Evolutionary conservation across 2,329 filamentous ascomycete genomes (phyloP).

Genomic region (Penicillium thymicola): DNA sequence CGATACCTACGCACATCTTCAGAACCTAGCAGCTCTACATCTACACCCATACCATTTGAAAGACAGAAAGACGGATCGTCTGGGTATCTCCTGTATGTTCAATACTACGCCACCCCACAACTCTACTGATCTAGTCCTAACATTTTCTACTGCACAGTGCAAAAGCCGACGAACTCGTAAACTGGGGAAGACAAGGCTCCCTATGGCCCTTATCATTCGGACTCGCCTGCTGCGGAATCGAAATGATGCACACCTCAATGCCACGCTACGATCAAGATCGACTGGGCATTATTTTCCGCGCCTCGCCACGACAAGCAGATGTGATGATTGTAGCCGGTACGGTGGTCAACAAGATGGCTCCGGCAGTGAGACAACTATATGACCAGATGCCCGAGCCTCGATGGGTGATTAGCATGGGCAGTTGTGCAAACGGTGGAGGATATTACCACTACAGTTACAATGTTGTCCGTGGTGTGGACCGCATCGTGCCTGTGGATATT

Average conservation of each 20-base stretch:
- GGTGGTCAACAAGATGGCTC: conserved; percentile 94
- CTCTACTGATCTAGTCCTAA: not conserved
- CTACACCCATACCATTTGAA: not conserved
- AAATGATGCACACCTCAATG: conserved; percentile 90
- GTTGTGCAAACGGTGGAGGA: conserved; percentile 78
- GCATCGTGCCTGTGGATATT: conserved; percentile 74
- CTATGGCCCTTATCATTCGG: conserved; percentile 88
- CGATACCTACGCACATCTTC: conserved; percentile 1
- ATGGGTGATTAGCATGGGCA: conserved; percentile 84
- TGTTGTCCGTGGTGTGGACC: conserved; percentile 70
- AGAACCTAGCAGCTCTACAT: not conserved
- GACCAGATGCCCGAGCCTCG: conserved; percentile 92
- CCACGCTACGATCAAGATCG: conserved; percentile 88
- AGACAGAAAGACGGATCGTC: not conserved
- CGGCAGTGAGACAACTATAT: conserved; percentile 84
- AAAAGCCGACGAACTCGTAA: conserved; percentile 72
- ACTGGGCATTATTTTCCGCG: conserved; percentile 85
- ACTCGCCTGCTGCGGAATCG: conserved; percentile 82
- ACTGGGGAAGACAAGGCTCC: conserved; percentile 81
- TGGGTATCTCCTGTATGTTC: conserved; percentile 10
- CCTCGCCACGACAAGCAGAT: conserved; percentile 81
- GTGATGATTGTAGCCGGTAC: conserved; percentile 94
- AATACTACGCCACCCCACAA: not conserved
- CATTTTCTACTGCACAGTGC: conserved; percentile 51
- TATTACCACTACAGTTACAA: conserved; percentile 87